Evolutionary conservation across 192 early-diverging fungal species (phyloP).

Genomic region (Entomortierella chlamydospora): DNA sequence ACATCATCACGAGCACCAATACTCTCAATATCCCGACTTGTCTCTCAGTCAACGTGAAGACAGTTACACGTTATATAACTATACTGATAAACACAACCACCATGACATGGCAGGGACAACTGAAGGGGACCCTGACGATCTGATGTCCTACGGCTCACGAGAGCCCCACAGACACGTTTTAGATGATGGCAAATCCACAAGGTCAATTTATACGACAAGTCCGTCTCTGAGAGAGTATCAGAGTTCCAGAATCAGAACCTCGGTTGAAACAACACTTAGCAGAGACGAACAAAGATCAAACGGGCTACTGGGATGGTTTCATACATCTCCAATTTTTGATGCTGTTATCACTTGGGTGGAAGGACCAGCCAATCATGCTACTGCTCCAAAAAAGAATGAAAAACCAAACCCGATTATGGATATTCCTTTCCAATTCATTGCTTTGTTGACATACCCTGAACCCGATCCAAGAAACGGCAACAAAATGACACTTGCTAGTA

Average conservation of each 20-base stretch:
- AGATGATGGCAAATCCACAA: conserved; percentile 1
- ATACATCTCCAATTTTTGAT: conserved; percentile 19
- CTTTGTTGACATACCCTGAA: conserved; percentile 61
- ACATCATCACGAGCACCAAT: neutral
- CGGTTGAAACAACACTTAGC: neutral
- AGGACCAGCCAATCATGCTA: conserved; percentile 17
- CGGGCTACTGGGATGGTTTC: conserved; percentile 20
- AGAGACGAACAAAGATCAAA: neutral
- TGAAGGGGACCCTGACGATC: neutral
- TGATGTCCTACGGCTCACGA: neutral
- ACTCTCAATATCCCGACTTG: neutral
- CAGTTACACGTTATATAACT: neutral
- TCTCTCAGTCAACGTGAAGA: neutral
- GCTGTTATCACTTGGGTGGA: conserved; percentile 49
- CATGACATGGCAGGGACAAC: neutral
- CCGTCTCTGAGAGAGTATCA: conserved; percentile 1
- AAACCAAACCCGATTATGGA: conserved; percentile 53
- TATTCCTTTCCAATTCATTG: conserved; percentile 63
- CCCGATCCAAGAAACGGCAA: conserved; percentile 46
- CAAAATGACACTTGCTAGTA: conserved; percentile 52
- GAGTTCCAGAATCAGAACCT: neutral
- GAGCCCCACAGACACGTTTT: neutral
- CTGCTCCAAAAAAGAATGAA: conserved; percentile 20
- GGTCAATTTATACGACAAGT: neutral
- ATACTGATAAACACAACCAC: neutral